Conservation (phyloP, 2,329 filamentous ascomycete species). For the Colletotrichum spinosum region DNA sequence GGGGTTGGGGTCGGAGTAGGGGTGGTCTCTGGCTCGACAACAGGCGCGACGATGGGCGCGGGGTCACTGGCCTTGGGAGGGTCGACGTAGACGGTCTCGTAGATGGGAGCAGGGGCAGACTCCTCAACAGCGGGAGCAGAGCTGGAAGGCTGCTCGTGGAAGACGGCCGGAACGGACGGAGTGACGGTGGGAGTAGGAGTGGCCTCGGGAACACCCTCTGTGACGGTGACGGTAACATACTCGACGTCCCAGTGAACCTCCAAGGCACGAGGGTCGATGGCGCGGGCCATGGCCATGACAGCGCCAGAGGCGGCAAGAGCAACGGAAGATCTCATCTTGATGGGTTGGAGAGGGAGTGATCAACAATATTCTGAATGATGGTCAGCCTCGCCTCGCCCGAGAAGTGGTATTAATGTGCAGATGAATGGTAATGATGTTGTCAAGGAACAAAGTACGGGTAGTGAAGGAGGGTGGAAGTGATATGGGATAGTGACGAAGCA, state of each 20-base stretch:
- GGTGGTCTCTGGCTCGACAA: constrained; percentile 31
- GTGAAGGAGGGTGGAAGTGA: constrained; percentile 6
- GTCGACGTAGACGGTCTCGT: constrained; percentile 30
- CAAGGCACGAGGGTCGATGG: constrained; percentile 55
- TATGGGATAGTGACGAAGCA: neutral
- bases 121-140: constrained; percentile 23
- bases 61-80: constrained; percentile 42
- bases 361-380: constrained; percentile 34
- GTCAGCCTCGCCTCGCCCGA: constrained; percentile 38
- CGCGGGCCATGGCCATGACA: constrained; percentile 57
- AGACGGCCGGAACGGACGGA: constrained; percentile 32
- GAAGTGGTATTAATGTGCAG: constrained; percentile 18
- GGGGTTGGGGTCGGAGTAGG: constrained; percentile 32
- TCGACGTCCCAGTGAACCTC: constrained; percentile 56
- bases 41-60: constrained; percentile 33
- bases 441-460: neutral
- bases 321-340: constrained; percentile 63
- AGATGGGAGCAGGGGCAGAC: constrained; percentile 31
- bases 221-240: constrained; percentile 58
- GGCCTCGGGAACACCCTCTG: constrained; percentile 43
- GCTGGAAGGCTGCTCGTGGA: constrained; percentile 33
- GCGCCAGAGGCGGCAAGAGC: constrained; percentile 59
- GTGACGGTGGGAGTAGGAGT: constrained; percentile 42
- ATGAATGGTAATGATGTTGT: constrained; percentile 4
- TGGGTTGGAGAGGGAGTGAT: constrained; percentile 5